Evolutionary conservation across 768 basidiomycete genomes (phyloP).

Genomic region (Calvatia gigantea): DNA sequence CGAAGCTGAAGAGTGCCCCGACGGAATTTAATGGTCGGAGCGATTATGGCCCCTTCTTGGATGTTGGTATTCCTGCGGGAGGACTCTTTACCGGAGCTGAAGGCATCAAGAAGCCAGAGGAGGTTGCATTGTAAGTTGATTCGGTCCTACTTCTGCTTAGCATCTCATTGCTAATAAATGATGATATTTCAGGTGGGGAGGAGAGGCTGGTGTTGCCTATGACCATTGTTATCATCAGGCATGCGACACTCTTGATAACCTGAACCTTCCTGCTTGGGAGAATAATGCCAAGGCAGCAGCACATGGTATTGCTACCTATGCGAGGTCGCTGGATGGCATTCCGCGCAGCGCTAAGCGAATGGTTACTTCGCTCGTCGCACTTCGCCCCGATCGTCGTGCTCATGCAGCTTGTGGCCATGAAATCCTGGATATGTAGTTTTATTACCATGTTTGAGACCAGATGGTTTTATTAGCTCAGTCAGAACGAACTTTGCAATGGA

Average conservation of each 20-base stretch:
- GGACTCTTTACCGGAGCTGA: constrained; percentile 29
- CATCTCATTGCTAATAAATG: background rate
- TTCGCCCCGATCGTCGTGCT: constrained; percentile 18
- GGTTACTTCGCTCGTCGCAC: constrained; percentile 4
- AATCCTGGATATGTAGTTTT: no score
- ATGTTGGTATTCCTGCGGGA: constrained; percentile 27
- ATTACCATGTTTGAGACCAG: no score
- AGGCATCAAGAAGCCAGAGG: constrained; percentile 23
- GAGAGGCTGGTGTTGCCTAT: constrained; percentile 24
- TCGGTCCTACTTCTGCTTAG: background rate
- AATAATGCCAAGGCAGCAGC: constrained; percentile 24
- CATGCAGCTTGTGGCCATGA: constrained; percentile 18
- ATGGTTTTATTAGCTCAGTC: no score
- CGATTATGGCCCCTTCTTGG: constrained; percentile 30
- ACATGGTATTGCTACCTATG: constrained; percentile 24
- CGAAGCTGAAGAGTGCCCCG: constrained; percentile 19
- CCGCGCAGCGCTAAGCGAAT: constrained; percentile 6
- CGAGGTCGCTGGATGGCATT: constrained; percentile 22
- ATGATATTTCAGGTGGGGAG: constrained; percentile 23
- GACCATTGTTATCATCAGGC: constrained; percentile 28
- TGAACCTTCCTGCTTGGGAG: constrained; percentile 20
- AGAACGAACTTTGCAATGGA: no score
- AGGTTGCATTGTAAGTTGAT: constrained; percentile 19
- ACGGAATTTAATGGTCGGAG: constrained; percentile 24
- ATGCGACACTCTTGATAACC: constrained; percentile 26